Base-by-base conservation (phyloP, 164 flowering plant genomes). In the Dillenia suffruticosa region DNA sequence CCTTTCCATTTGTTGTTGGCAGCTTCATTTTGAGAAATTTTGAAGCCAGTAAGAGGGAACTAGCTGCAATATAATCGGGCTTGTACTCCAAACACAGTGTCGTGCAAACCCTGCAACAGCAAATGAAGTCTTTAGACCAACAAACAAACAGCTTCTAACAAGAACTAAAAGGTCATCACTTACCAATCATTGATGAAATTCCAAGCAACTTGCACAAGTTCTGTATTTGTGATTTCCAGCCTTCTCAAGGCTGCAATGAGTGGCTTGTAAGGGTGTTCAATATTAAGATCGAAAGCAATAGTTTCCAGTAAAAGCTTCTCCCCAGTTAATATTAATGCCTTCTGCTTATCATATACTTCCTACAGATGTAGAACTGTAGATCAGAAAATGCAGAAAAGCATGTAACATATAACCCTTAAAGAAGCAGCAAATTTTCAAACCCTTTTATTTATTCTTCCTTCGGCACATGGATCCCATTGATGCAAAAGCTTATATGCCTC, bases 41-140 rank as follows among this genome's bases (percentile, higher is more conserved):
- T 56, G 89, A 85, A 72, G 96, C 91, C 72, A 89, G 86, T 56
- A 58, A 84, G 53, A 82, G 5, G n/a, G 91, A 73, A 48, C 86
- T 88, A 56, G 92, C 90, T 7, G 96, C 92, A 71, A 89, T 80
- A 56, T 83, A 76, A 59, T 84, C 86, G 45, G 89, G 89, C 63
- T 81, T 85, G 70, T 73, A 87, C 66, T 83, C 85, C 83, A 87
- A 72, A 79, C 87, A 89, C 48, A 89, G 57, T 1, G 90, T 63
- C 9, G 86, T 85, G 10, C 80, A 61, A 10, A 85, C 75, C 88
- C 96, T 89, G 59, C 71, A 75, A 49, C 61, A 40, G 53, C 56
- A 61, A 59, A 40, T 40, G 56, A 1, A 44, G 14, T 45, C 3
- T 47, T 53, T 32, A 57, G 51, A 46, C 32, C 44, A n/a, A 46